These are phyloP conservation scores for Kluyveromyces sp. DNA, from an alignment of 1,139 yeast species.

Conservation along the genomic window DNA sequence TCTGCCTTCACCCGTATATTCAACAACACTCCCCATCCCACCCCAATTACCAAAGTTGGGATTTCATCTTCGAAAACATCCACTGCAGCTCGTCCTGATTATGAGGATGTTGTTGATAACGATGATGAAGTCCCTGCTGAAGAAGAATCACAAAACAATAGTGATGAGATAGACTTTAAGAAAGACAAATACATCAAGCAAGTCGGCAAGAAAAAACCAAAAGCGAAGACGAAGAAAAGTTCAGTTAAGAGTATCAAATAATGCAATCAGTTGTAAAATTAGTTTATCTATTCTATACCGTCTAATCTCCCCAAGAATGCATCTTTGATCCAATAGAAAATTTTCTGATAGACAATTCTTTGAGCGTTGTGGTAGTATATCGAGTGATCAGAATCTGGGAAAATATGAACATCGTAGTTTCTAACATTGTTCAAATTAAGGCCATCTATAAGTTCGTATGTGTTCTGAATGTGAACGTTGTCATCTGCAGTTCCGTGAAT, in stretches of 20 bases:
- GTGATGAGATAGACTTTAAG: constrained; percentile 35
- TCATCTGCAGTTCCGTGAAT: constrained; percentile 98
- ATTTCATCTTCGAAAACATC: constrained; percentile 34
- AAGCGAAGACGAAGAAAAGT: constrained; percentile 25
- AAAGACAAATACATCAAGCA: constrained; percentile 54
- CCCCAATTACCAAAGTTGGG: constrained; percentile 59
- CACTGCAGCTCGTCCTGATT: constrained; percentile 43
- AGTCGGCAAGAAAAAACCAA: constrained; percentile 32
- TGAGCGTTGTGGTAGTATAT: constrained; percentile 77
- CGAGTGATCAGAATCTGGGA: constrained; percentile 90
- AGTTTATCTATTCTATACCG: constrained; percentile 2
- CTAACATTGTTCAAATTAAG: constrained; percentile 56
- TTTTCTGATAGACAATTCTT: constrained; percentile 64
- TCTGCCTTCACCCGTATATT: constrained; percentile 81
- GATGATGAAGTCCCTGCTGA: constrained; percentile 53
- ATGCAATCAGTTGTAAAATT: neutral
- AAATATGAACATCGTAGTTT: constrained; percentile 83
- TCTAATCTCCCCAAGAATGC: constrained; percentile 57
- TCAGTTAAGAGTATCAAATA: constrained; percentile 12
- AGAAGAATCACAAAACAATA: constrained; percentile 36
- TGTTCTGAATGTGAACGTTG: constrained; percentile 89
- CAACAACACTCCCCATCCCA: constrained; percentile 71
- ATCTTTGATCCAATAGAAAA: constrained; percentile 61
- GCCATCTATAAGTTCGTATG: constrained; percentile 64
- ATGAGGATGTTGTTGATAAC: constrained; percentile 56